Conservation (phyloP, 768 basidiomycete genomes). For the Megacollybia marginata region DNA sequence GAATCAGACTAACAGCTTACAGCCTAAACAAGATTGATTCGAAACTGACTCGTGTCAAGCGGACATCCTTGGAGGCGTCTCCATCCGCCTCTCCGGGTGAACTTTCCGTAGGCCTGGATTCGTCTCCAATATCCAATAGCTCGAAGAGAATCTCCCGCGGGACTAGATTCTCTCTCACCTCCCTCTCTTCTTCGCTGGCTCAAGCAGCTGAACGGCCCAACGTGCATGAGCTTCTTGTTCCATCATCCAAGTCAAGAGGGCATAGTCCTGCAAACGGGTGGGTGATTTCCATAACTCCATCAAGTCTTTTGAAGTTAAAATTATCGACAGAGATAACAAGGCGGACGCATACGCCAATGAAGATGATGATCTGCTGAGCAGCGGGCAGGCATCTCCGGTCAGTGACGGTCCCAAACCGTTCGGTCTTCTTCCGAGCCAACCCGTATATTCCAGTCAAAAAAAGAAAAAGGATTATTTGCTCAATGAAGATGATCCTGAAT, state of each 20-base stretch:
- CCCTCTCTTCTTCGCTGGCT: background rate
- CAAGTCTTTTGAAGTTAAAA: background rate
- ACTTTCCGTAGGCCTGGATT: background rate
- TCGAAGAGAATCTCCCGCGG: background rate
- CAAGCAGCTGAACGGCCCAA: background rate
- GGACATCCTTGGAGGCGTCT: background rate
- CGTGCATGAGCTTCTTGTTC: background rate
- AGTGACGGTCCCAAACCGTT: conserved; percentile 31
- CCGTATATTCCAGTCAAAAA: background rate
- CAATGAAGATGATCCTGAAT: background rate
- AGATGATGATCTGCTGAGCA: conserved; percentile 66
- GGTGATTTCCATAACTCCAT: background rate
- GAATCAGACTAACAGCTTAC: background rate
- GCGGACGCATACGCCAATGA: conserved; percentile 26
- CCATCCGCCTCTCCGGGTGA: background rate
- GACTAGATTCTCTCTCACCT: background rate
- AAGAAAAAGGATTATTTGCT: background rate
- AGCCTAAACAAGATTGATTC: conserved; percentile 6
- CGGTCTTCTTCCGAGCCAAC: background rate
- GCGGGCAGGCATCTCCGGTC: conserved; percentile 68
- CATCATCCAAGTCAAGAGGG: too few relatives aligned
- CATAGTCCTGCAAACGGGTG: background rate
- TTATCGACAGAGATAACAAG: background rate
- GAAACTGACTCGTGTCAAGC: conserved; percentile 28
- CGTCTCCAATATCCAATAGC: background rate